Conservation (phyloP, 2,329 filamentous ascomycete genomes). For the Cladosporium colombiae region DNA sequence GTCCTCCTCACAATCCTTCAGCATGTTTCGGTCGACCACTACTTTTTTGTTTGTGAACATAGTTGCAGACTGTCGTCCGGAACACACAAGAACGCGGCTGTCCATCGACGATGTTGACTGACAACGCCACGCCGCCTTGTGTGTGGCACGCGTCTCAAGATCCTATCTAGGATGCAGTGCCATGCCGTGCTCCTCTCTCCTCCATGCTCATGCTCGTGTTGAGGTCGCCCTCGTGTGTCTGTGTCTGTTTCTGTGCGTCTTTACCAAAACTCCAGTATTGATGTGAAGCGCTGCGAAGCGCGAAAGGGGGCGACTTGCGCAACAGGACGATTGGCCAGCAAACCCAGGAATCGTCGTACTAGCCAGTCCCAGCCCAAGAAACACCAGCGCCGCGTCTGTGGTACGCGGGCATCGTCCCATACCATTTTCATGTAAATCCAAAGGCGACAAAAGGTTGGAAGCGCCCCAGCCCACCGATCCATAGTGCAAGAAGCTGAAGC, state of each 20-base stretch:
- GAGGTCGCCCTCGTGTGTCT: constrained; percentile 6
- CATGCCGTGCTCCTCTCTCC: not conserved
- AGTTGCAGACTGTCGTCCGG: not conserved
- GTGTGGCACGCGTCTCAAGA: not conserved
- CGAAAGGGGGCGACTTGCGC: too few relatives aligned
- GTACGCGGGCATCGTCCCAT: not conserved
- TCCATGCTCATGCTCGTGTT: not conserved
- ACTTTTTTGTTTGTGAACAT: not conserved
- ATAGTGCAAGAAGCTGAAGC: not conserved
- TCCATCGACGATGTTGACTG: not conserved
- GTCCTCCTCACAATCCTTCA: not conserved
- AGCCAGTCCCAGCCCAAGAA: not conserved
- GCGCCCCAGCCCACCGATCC: not conserved
- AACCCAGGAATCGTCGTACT: too few relatives aligned
- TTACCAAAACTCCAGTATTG: not conserved
- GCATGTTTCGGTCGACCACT: not conserved
- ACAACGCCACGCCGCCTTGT: not conserved
- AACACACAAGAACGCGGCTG: not conserved
- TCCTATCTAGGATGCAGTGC: not conserved
- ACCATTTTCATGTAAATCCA: not conserved
- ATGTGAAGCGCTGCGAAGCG: too few relatives aligned
- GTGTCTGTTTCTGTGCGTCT: not conserved
- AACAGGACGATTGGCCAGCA: too few relatives aligned
- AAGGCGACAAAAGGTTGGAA: not conserved
- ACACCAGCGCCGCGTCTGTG: constrained; percentile 1